These are phyloP conservation scores for Aspergillus ostianus DNA, from an alignment of 495 filamentous ascomycete genomes.

Conservation along the genomic window DNA sequence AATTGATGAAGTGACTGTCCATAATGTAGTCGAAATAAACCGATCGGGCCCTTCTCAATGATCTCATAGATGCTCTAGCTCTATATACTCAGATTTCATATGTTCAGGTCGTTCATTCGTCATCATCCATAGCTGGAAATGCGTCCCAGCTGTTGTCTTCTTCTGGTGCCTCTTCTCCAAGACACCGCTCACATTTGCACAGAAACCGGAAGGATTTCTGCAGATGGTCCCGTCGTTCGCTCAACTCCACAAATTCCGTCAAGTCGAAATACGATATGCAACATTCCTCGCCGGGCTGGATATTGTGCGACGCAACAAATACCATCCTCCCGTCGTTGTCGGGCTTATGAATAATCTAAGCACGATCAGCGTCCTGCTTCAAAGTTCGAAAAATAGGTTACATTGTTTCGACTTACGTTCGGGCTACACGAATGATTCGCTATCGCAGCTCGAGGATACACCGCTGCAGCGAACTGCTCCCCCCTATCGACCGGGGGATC, in stretches of 20 bases:
- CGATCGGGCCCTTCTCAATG: too few relatives aligned
- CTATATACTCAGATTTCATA: not conserved
- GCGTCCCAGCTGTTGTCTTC: slow-evolving; percentile 16
- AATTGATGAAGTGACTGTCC: too few relatives aligned
- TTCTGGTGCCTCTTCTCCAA: slow-evolving; percentile 22
- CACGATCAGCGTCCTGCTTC: slow-evolving; percentile 3
- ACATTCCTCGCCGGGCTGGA: slow-evolving; percentile 37
- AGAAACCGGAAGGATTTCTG: slow-evolving; percentile 32
- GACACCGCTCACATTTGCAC: slow-evolving; percentile 35
- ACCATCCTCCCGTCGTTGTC: slow-evolving; percentile 37
- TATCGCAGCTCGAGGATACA: slow-evolving; percentile 39
- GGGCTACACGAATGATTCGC: slow-evolving; percentile 41
- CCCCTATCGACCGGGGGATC: slow-evolving; percentile 23
- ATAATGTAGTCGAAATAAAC: too few relatives aligned
- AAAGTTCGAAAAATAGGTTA: not conserved
- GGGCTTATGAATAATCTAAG: slow-evolving; percentile 37
- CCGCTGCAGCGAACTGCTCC: slow-evolving; percentile 39
- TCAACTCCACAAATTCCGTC: slow-evolving; percentile 21
- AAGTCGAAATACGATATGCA: slow-evolving; percentile 44
- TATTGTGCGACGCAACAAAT: slow-evolving; percentile 35
- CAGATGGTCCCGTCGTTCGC: slow-evolving; percentile 30
- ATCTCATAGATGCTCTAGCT: not conserved
- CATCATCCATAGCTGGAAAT: slow-evolving; percentile 11
- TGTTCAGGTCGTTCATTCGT: not conserved
- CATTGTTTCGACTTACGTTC: slow-evolving; percentile 28